Evolutionary conservation across 2,329 filamentous ascomycete genomes (phyloP).

Genomic region (Trichophyton benhamiae): DNA sequence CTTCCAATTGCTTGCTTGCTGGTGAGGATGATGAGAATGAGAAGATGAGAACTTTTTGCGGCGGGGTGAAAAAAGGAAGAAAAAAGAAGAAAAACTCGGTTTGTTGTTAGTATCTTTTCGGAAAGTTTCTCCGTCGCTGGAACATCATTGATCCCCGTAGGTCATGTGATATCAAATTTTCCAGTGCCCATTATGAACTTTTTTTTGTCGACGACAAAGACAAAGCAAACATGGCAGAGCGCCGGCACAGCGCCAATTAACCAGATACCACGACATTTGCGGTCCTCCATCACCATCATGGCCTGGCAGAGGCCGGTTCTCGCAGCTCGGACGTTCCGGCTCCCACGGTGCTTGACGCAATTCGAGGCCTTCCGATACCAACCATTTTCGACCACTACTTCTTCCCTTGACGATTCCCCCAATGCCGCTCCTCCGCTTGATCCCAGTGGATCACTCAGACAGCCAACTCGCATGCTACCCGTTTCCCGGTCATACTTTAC

Average conservation of each 20-base stretch:
- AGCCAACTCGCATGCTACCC: conserved; percentile 63
- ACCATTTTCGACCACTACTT: conserved; percentile 15
- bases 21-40: conserved; percentile 7
- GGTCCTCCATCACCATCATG: conserved; percentile 19
- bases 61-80: conserved; percentile 10
- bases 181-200: not conserved
- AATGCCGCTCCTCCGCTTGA: conserved; percentile 26
- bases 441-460: conserved; percentile 19
- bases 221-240: not conserved
- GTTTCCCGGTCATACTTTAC: conserved; percentile 92
- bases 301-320: conserved; percentile 27
- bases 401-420: conserved; percentile 12
- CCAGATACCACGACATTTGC: not conserved
- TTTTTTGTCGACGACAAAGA: not conserved
- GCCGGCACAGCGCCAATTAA: not conserved
- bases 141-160: not conserved
- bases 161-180: conserved; percentile 1
- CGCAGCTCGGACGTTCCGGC: conserved; percentile 26
- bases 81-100: conserved; percentile 8
- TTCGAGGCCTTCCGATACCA: conserved; percentile 11
- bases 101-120: not conserved
- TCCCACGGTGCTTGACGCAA: conserved; percentile 12
- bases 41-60: conserved; percentile 5
- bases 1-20: conserved; percentile 9
- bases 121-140: not conserved